Evolutionary conservation across 2,329 filamentous ascomycete species (phyloP).

Genomic region (Atkinsonella hypoxylon): DNA sequence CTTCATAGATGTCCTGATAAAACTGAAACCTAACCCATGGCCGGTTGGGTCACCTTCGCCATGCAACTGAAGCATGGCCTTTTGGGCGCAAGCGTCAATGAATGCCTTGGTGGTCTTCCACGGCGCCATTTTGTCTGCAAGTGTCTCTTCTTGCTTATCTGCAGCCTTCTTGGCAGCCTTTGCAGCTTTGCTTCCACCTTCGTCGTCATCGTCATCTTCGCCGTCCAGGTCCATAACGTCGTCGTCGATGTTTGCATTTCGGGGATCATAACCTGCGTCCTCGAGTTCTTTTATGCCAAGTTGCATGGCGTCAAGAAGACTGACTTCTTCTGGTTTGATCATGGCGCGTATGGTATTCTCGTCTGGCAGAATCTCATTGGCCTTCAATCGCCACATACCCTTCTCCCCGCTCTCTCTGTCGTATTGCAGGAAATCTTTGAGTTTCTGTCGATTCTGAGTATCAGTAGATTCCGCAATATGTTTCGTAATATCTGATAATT

Average conservation of each 20-base stretch:
- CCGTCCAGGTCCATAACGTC: slow-evolving; percentile 55
- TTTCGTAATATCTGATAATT: slow-evolving; percentile 74
- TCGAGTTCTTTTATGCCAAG: slow-evolving; percentile 82
- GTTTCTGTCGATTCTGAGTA: slow-evolving; percentile 89
- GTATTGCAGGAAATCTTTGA: slow-evolving; percentile 92
- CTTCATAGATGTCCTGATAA: slow-evolving; percentile 98
- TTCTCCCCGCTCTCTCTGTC: slow-evolving; percentile 63
- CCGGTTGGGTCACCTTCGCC: slow-evolving; percentile 92
- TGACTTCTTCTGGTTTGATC: slow-evolving; percentile 94
- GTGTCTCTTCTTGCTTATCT: slow-evolving; percentile 51
- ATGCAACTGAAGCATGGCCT: slow-evolving; percentile 92
- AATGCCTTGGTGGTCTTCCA: slow-evolving; percentile 98
- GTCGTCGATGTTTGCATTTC: slow-evolving; percentile 49
- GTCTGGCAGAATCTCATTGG: slow-evolving; percentile 65
- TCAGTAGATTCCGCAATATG: slow-evolving; percentile 91
- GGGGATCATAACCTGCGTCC: slow-evolving; percentile 75
- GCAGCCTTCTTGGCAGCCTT: slow-evolving; percentile 30
- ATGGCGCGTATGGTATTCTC: slow-evolving; percentile 70
- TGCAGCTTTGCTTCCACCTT: slow-evolving; percentile 26
- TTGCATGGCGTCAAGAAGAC: slow-evolving; percentile 91
- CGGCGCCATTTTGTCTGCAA: slow-evolving; percentile 82
- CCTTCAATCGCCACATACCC: slow-evolving; percentile 66
- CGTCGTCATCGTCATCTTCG: slow-evolving; percentile 35
- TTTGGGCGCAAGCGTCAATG: slow-evolving; percentile 81
- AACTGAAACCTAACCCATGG: slow-evolving; percentile 87